A percentile compares a stretch with the other conserved stretches of the same genome.
phyloP scores from a whole-genome alignment of 2,329 filamentous ascomycete genomes.

The Sarocladium kiliense region DNA sequence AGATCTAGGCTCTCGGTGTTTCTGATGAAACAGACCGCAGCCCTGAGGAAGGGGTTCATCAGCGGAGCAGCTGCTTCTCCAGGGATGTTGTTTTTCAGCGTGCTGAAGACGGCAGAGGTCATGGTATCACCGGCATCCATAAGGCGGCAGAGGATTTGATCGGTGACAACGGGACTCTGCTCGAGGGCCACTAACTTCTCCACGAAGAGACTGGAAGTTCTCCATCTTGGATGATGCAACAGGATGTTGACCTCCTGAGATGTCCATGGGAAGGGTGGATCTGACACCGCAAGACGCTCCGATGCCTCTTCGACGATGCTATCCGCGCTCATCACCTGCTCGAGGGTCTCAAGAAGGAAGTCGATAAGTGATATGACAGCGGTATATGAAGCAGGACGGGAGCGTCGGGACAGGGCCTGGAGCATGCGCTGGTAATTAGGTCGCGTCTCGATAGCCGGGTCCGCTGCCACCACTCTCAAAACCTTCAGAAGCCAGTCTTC shows the following conservation, averaged over 20 bases:
- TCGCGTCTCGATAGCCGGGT: conserved; percentile 45
- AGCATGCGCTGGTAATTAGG: conserved; percentile 51
- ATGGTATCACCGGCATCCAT: conserved; percentile 46
- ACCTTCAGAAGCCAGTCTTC: conserved; percentile 55
- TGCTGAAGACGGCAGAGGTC: conserved; percentile 46
- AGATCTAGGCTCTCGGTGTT: conserved; percentile 27
- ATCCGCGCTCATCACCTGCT: conserved; percentile 28
- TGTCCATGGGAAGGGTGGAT: conserved; percentile 38
- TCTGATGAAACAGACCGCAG: conserved; percentile 48
- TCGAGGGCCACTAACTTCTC: conserved; percentile 62
- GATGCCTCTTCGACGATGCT: conserved; percentile 32
- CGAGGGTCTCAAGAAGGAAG: conserved; percentile 37
- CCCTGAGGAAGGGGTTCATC: conserved; percentile 53
- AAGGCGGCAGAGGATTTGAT: conserved; percentile 53
- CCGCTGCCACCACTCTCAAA: conserved; percentile 57
- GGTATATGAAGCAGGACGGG: conserved; percentile 49
- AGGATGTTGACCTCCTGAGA: conserved; percentile 40
- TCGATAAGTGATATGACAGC: conserved; percentile 46
- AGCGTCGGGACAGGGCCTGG: conserved; percentile 45
- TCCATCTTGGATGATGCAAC: conserved; percentile 29
- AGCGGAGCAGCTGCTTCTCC: conserved; percentile 35
- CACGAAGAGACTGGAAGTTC: conserved; percentile 46
- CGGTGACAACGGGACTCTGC: conserved; percentile 46
- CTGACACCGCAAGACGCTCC: conserved; percentile 31
- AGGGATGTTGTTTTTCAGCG: conserved; percentile 49